Evolutionary conservation across 2,329 filamentous ascomycete species (phyloP).

Genomic region (Cladophialophora carrionii): DNA sequence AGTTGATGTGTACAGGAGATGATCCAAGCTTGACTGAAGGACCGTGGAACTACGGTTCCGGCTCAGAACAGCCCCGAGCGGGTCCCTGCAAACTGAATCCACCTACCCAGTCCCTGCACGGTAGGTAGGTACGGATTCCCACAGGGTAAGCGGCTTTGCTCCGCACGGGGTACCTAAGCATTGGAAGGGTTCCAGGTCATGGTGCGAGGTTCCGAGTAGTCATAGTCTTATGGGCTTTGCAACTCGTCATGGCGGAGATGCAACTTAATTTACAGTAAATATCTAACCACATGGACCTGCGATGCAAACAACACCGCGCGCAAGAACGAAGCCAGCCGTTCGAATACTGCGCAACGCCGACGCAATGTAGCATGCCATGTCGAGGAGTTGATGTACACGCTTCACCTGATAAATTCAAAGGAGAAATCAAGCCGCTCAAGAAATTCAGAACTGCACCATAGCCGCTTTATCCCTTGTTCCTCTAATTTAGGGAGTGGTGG

Average conservation of each 20-base stretch:
- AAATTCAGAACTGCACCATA: background rate
- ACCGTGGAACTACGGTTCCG: background rate
- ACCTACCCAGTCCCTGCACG: no score
- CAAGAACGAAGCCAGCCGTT: background rate
- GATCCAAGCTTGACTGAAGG: background rate
- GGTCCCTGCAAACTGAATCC: background rate
- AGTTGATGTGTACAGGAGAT: background rate
- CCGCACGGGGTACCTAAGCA: background rate
- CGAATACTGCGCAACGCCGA: background rate
- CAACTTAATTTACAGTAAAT: background rate
- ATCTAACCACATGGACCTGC: background rate
- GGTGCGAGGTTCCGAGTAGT: background rate
- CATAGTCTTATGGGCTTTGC: background rate
- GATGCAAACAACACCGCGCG: background rate
- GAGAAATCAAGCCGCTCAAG: background rate
- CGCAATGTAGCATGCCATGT: background rate
- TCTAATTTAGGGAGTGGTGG: conserved; percentile 36
- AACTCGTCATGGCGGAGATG: background rate
- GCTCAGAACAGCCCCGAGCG: conserved; percentile 7
- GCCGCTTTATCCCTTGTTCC: background rate
- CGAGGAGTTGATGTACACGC: background rate
- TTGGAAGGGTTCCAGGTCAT: background rate
- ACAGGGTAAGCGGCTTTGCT: background rate
- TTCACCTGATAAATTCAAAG: background rate
- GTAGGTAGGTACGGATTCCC: background rate